Evolutionary conservation across 2,329 filamentous ascomycete genomes (phyloP).

Genomic region (Pseudocercospora macadamiae): DNA sequence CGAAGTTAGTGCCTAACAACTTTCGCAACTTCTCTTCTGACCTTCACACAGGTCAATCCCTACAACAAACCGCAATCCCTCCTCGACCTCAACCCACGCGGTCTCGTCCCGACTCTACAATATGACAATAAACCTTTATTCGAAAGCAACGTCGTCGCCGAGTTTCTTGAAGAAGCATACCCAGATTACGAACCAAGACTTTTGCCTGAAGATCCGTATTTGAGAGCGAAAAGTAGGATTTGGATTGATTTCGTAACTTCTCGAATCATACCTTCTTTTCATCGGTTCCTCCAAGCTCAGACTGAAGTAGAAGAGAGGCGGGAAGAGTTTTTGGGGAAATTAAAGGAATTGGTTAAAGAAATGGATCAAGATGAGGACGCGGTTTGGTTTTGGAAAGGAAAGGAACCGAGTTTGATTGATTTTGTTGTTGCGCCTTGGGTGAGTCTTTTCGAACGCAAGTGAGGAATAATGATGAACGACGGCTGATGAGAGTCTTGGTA

Average conservation of each 20-base stretch:
- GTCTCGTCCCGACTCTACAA: slow-evolving; percentile 72
- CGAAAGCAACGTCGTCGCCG: slow-evolving; percentile 72
- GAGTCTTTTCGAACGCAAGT: slow-evolving; percentile 10
- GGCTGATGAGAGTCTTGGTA: no score
- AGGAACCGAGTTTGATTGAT: slow-evolving; percentile 68
- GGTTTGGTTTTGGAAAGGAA: slow-evolving; percentile 66
- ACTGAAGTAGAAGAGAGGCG: slow-evolving; percentile 53
- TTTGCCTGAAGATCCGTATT: slow-evolving; percentile 64
- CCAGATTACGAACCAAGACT: slow-evolving; percentile 55
- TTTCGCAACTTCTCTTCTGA: background rate
- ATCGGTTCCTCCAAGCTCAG: slow-evolving; percentile 60
- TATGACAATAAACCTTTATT: slow-evolving; percentile 64
- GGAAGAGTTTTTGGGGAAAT: slow-evolving; percentile 58
- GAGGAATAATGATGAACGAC: no score
- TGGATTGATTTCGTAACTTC: slow-evolving; percentile 75
- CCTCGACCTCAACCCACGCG: slow-evolving; percentile 72
- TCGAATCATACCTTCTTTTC: slow-evolving; percentile 70
- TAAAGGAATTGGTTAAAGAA: slow-evolving; percentile 64
- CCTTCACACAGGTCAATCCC: slow-evolving; percentile 62
- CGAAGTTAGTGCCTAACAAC: slow-evolving; percentile 44
- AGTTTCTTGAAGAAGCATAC: slow-evolving; percentile 76
- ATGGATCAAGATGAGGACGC: slow-evolving; percentile 59
- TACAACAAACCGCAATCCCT: slow-evolving; percentile 72
- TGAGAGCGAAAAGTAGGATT: slow-evolving; percentile 66
- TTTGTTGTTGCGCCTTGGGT: slow-evolving; percentile 74